A percentile compares a stretch with the other conserved stretches of the same genome.
phyloP scores from a whole-genome alignment of 352 stramenopile genomes.

The Phytophthora tentaculata region DNA sequence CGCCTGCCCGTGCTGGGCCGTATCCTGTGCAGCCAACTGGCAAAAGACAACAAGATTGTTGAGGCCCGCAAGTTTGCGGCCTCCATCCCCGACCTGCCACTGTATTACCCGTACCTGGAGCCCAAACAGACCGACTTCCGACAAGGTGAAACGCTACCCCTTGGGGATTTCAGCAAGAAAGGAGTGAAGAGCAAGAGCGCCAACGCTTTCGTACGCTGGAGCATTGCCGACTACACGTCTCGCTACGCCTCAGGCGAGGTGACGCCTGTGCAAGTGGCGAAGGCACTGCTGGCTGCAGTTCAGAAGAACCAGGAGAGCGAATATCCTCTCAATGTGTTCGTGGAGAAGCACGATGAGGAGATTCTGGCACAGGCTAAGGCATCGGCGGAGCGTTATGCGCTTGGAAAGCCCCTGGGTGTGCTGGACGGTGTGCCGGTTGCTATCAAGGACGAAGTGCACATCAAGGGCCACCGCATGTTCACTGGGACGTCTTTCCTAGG shows the following conservation, averaged over 20 bases:
- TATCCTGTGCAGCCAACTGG: constrained; percentile 53
- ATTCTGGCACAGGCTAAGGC: constrained; percentile 73
- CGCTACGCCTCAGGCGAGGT: constrained; percentile 52
- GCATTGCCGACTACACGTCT: constrained; percentile 69
- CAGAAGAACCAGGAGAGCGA: constrained; percentile 57
- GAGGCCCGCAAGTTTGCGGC: constrained; percentile 67
- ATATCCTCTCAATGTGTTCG: constrained; percentile 69
- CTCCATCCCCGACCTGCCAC: constrained; percentile 66
- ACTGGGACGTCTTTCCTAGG: constrained; percentile 81
- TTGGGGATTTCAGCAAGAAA: constrained; percentile 43
- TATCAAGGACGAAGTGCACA: constrained; percentile 89
- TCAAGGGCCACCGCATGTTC: constrained; percentile 73
- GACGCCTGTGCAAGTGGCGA: constrained; percentile 73
- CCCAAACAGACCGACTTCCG: constrained; percentile 42
- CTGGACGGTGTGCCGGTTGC: constrained; percentile 90
- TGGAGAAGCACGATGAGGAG: constrained; percentile 75
- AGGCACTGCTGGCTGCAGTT: constrained; percentile 63
- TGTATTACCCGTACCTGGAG: constrained; percentile 85
- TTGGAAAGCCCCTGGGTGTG: constrained; percentile 67
- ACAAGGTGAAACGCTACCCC: constrained; percentile 23
- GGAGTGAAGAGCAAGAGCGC: constrained; percentile 16
- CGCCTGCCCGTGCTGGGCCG: constrained; percentile 56
- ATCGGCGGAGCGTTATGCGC: constrained; percentile 75
- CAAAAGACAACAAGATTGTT: constrained; percentile 69
- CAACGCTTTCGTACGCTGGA: constrained; percentile 67